Evolutionary conservation across 345 rosid species (phyloP).

Genomic region (Gossypium thurberi): DNA sequence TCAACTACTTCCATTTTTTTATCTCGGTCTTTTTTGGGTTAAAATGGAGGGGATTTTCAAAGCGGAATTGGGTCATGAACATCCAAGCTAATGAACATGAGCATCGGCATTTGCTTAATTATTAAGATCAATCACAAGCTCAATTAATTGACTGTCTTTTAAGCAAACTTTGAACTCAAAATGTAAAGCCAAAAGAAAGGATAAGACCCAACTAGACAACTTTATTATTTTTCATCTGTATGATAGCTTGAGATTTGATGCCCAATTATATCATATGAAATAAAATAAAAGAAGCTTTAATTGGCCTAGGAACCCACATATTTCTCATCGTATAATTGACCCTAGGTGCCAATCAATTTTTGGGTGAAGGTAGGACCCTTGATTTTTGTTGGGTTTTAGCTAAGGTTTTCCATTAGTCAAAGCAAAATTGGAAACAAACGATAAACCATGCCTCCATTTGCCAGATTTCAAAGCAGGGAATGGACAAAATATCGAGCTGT

Average conservation of each 20-base stretch:
- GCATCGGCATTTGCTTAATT: background rate
- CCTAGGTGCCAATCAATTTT: background rate
- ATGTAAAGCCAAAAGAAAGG: background rate
- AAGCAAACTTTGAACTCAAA: conserved; percentile 4
- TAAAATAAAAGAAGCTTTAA: background rate
- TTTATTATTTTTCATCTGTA: background rate
- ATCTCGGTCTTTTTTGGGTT: background rate
- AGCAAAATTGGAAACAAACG: background rate
- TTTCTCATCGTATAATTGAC: background rate
- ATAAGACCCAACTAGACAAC: conserved; percentile 3
- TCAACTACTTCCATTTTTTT: background rate
- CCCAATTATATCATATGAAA: background rate
- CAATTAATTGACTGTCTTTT: conserved; percentile 1
- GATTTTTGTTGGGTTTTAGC: background rate
- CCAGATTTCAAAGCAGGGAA: background rate
- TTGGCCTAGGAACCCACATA: background rate
- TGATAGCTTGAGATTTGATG: conserved; percentile 1
- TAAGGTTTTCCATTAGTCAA: background rate
- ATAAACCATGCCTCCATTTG: background rate
- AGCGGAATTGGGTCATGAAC: background rate
- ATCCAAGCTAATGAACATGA: background rate
- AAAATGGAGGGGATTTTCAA: background rate
- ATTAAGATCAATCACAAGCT: background rate
- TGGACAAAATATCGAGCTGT: background rate
- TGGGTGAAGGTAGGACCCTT: conserved; percentile 1